Evolutionary conservation across 2,329 filamentous ascomycete genomes (phyloP), one percentile per base, ranked within the genome.

Genomic region (Diaporthe destruens): DNA sequence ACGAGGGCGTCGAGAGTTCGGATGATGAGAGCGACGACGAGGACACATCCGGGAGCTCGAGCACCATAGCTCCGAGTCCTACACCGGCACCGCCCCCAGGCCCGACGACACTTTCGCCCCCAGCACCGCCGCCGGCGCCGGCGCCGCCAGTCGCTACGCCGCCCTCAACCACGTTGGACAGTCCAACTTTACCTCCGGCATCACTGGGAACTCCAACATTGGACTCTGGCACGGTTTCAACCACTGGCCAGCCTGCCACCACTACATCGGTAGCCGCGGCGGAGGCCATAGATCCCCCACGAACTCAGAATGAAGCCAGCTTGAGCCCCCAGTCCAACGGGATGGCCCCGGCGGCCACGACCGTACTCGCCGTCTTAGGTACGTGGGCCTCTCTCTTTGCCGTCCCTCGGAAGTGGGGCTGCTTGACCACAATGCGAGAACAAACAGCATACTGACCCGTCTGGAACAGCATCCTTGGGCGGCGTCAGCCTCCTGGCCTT

Each of bases 21-120:
- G 59, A 23, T 39, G 34, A 65, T 23, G 59, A 51, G 29, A 65
- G 59, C 34, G 59, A 65, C 59, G 59, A 65, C 59, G 59, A 65
- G 36, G 59, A 65, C 59, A 47, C 44, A 47, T 9, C 42, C 42
- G 18, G 42, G 3, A 20, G 42, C 23, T 44, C 57, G 57, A 61
- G 25, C 57, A 63, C 57, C 39, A 49, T 63, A 63, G 57, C 57
- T n/a, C n/a, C n/a, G n/a, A n/a, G n/a, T 47, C 23, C 59, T 49
- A 3, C 59, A 49, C 23, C 59, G 29, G 25, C 59, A 51, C 42
- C 59, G 23, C 42, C 42, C 25, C 44, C 59, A 47, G 57, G 23
- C 23, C 32, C 23, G 2, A 4, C 39, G 25, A 49, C 59, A 36
- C 42, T 51, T 49, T 36, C 20, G 59, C 59, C 42, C 23, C 20